A percentile compares a stretch with the other conserved stretches of the same genome.
Conservation (phyloP, 805 yeast genomes). For the Candida adriatica region DNA sequence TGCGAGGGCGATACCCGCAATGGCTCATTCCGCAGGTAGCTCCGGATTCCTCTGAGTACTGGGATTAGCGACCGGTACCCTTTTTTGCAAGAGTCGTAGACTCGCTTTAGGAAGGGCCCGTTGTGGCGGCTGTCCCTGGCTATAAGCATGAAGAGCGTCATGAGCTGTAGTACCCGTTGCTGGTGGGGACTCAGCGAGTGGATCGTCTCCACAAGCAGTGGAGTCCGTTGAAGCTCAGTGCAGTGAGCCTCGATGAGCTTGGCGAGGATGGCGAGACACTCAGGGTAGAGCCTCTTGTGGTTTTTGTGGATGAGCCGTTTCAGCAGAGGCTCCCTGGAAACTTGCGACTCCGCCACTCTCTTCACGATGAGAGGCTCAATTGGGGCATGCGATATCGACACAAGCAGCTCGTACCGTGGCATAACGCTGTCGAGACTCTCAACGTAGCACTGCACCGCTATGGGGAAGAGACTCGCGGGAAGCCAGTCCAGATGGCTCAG, state of each 20-base stretch:
- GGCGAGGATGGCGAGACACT: constrained; percentile 4
- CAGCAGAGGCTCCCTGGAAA: too few relatives aligned
- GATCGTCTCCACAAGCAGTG: constrained; percentile 9
- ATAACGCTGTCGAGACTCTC: too few relatives aligned
- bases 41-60: constrained; percentile 8
- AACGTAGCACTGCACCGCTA: too few relatives aligned
- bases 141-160: constrained; percentile 8
- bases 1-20: not conserved
- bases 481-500: too few relatives aligned
- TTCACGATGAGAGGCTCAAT: too few relatives aligned
- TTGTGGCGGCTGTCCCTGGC: constrained; percentile 1
- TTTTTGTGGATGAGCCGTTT: constrained; percentile 1
- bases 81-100: constrained; percentile 6
- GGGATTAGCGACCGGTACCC: constrained; percentile 14
- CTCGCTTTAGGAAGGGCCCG: constrained; percentile 3
- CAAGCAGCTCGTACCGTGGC: too few relatives aligned
- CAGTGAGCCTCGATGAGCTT: constrained; percentile 6
- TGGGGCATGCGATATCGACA: too few relatives aligned
- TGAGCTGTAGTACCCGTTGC: too few relatives aligned
- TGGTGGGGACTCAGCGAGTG: constrained; percentile 5
- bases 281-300: constrained; percentile 1
- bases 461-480: too few relatives aligned
- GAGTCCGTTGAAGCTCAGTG: constrained; percentile 1
- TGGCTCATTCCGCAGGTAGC: constrained; percentile 2
- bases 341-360: too few relatives aligned